phyloP scores from a whole-genome alignment of 345 rosid genomes.

The Trapa incisa region DNA sequence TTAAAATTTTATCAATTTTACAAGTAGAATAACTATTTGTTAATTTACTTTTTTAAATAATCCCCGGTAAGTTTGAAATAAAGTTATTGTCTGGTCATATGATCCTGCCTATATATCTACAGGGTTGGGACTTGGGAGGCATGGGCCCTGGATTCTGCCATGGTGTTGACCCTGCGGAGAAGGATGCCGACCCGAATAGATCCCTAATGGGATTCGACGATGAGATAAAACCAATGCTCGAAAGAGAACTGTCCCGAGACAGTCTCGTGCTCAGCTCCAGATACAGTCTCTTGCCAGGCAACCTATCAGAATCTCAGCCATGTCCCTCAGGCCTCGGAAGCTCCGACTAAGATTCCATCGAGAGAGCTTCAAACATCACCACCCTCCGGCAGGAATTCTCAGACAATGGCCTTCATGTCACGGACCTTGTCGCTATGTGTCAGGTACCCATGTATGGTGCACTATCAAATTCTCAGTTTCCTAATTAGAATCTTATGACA shows the following conservation, averaged over 20 bases:
- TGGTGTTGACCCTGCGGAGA: slow-evolving; percentile 1
- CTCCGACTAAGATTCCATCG: neutral
- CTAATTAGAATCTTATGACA: too few species aligned
- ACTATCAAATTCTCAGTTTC: too few species aligned
- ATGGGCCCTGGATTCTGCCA: neutral
- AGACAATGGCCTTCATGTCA: neutral
- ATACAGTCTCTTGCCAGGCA: slow-evolving; percentile 5
- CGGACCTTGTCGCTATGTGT: slow-evolving; percentile 8
- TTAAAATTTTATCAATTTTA: too few species aligned
- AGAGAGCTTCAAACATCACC: neutral
- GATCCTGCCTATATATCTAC: too few species aligned
- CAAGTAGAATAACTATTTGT: too few species aligned
- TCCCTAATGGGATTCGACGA: neutral
- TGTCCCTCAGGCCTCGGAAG: slow-evolving; percentile 4
- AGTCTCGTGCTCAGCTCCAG: slow-evolving; percentile 8
- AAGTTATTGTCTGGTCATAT: too few species aligned
- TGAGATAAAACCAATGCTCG: slow-evolving; percentile 5
- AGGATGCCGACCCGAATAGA: slow-evolving; percentile 6
- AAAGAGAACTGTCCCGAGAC: slow-evolving; percentile 1
- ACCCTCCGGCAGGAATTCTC: slow-evolving; percentile 5
- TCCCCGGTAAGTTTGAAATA: too few species aligned
- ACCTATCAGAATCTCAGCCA: too few species aligned
- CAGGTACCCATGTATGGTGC: neutral
- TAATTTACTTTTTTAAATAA: too few species aligned
- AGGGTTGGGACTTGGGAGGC: too few species aligned